Conservation (phyloP, 495 filamentous ascomycete species). For the Talaromyces thailandensis region DNA sequence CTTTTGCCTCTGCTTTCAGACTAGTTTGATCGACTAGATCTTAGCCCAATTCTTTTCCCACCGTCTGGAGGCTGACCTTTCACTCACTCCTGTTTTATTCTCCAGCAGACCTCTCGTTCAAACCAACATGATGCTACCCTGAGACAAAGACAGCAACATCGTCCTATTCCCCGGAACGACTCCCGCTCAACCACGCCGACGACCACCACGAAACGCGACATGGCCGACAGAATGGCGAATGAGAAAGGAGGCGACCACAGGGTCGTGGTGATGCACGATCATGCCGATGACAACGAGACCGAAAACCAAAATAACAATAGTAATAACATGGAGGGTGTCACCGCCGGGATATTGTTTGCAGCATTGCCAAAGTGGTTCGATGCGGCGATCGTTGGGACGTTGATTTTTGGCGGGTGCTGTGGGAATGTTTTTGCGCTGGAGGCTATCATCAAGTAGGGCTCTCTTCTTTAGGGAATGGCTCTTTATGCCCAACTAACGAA, state of each 20-base stretch:
- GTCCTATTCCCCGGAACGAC: neutral
- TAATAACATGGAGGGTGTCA: conserved; percentile 37
- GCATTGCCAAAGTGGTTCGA: conserved; percentile 61
- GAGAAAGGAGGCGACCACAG: conserved; percentile 1
- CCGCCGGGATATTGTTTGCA: conserved; percentile 30
- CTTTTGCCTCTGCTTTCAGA: neutral
- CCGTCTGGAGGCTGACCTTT: too few species aligned
- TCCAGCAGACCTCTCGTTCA: neutral
- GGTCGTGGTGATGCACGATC: neutral
- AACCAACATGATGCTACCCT: neutral
- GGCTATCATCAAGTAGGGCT: conserved; percentile 87
- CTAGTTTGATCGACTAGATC: neutral
- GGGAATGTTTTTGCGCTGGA: conserved; percentile 96
- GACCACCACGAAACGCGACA: neutral
- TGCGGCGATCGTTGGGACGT: conserved; percentile 60
- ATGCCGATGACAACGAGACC: neutral
- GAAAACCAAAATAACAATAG: conserved; percentile 34
- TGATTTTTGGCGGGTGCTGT: conserved; percentile 97
- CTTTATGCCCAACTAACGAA: too few species aligned
- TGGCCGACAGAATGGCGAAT: neutral
- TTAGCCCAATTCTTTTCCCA: neutral
- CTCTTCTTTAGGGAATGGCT: too few species aligned
- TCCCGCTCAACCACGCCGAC: neutral
- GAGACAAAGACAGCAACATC: neutral
- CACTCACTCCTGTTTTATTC: neutral